phyloP scores from a whole-genome alignment of 2,329 filamentous ascomycete genomes.

The Alternaria conjuncta region DNA sequence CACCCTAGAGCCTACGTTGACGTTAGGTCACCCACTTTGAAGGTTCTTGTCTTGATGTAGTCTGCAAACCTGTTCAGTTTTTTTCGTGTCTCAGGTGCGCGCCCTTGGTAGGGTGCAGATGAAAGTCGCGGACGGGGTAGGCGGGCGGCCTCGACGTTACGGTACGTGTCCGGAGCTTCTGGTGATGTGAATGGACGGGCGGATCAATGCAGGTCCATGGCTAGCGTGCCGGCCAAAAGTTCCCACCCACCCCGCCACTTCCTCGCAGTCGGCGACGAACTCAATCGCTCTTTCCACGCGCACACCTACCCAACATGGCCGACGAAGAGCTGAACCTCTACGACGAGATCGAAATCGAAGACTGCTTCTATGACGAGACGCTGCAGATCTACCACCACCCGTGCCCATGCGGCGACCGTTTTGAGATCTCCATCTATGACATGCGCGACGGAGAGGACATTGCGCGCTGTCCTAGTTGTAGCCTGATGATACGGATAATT shows the following conservation, averaged over 20 bases:
- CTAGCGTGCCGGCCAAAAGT: conserved; percentile 19
- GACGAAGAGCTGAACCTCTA: conserved; percentile 70
- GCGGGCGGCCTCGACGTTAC: neutral
- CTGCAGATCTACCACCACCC: conserved; percentile 94
- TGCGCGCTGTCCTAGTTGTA: conserved; percentile 96
- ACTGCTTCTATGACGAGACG: conserved; percentile 89
- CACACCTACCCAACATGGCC: conserved; percentile 30
- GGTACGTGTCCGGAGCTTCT: conserved; percentile 9
- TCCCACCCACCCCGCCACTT: conserved; percentile 13
- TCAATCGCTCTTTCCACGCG: neutral
- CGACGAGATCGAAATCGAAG: conserved; percentile 98
- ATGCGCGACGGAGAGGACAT: conserved; percentile 89
- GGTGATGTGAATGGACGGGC: conserved; percentile 8
- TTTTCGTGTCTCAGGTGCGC: neutral
- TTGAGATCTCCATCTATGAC: conserved; percentile 87
- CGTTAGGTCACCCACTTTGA: too few species aligned
- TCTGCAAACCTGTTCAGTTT: too few species aligned
- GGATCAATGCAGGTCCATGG: neutral
- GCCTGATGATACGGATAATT: conserved; percentile 93
- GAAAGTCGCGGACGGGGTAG: conserved; percentile 7
- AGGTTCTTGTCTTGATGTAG: too few species aligned
- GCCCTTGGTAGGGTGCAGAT: conserved; percentile 23
- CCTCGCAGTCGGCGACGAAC: conserved; percentile 3
- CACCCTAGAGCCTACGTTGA: too few species aligned
- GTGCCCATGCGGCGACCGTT: conserved; percentile 95